These are phyloP conservation scores for Nemania sp. DNA, from an alignment of 2,329 filamentous ascomycete species.

Conservation along the genomic window DNA sequence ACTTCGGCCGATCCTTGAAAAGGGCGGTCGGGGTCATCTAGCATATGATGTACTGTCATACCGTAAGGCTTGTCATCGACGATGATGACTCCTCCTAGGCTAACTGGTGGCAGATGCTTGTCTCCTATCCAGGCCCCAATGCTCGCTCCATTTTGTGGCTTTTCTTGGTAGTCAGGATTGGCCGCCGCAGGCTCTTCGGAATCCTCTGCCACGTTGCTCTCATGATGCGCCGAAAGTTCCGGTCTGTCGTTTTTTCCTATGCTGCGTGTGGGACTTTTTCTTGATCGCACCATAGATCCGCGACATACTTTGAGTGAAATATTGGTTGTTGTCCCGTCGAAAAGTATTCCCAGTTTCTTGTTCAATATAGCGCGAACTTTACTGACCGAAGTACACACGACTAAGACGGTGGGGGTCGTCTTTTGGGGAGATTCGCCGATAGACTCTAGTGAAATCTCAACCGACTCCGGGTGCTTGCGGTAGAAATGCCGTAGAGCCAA, in stretches of 20 bases:
- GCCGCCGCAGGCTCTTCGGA: slow-evolving; percentile 48
- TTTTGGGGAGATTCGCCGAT: slow-evolving; percentile 70
- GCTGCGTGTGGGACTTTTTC: slow-evolving; percentile 47
- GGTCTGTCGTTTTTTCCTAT: slow-evolving; percentile 41
- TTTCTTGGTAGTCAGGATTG: slow-evolving; percentile 78
- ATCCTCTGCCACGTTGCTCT: slow-evolving; percentile 41
- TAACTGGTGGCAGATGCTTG: slow-evolving; percentile 85
- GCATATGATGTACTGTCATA: slow-evolving; percentile 96
- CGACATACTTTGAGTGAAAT: slow-evolving; percentile 73
- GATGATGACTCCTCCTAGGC: slow-evolving; percentile 83
- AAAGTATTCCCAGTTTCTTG: slow-evolving; percentile 66
- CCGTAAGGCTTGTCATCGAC: slow-evolving; percentile 85
- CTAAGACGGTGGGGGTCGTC: slow-evolving; percentile 72
- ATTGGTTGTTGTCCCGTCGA: slow-evolving; percentile 60
- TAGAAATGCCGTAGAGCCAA: slow-evolving; percentile 71
- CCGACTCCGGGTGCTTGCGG: slow-evolving; percentile 72
- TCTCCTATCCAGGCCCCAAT: slow-evolving; percentile 89
- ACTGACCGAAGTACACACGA: slow-evolving; percentile 74
- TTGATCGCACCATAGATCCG: slow-evolving; percentile 67
- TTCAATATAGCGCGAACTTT: slow-evolving; percentile 74
- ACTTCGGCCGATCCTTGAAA: slow-evolving; percentile 11
- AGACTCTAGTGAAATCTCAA: slow-evolving; percentile 76
- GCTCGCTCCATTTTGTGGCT: slow-evolving; percentile 82
- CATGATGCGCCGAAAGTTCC: slow-evolving; percentile 41
- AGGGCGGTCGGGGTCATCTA: slow-evolving; percentile 67